These are phyloP conservation scores for Euphorbia corollata DNA, from an alignment of 441 rosid genomes.

Conservation along the genomic window DNA sequence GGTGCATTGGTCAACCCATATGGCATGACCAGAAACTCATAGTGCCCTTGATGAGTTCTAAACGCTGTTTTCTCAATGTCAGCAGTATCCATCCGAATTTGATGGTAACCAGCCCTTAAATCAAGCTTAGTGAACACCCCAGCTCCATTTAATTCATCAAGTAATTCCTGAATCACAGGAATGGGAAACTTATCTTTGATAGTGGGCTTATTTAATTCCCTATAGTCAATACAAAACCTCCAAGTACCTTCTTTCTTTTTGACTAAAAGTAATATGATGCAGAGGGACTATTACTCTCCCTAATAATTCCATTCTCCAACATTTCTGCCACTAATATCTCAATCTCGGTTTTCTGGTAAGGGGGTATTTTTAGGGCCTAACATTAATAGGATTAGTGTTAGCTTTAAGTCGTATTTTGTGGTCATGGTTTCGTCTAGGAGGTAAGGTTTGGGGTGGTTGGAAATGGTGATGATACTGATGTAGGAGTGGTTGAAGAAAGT, in stretches of 20 bases:
- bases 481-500: background rate
- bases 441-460: background rate
- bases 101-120: too few species aligned
- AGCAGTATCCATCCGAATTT: background rate
- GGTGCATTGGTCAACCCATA: slow-evolving; percentile 1
- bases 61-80: background rate
- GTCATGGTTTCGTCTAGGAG: background rate
- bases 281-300: background rate
- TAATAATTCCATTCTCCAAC: background rate
- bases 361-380: background rate
- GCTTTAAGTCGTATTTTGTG: background rate
- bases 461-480: background rate
- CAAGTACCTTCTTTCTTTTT: too few species aligned
- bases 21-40: background rate
- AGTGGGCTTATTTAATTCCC: background rate
- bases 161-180: background rate
- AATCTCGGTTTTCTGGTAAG: background rate
- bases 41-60: background rate
- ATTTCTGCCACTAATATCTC: background rate
- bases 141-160: background rate
- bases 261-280: background rate
- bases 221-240: background rate
- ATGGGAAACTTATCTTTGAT: background rate
- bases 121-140: background rate
- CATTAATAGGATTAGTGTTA: background rate